Evolutionary conservation across 805 yeast genomes (phyloP).

Genomic region (Peterozyma toletana): DNA sequence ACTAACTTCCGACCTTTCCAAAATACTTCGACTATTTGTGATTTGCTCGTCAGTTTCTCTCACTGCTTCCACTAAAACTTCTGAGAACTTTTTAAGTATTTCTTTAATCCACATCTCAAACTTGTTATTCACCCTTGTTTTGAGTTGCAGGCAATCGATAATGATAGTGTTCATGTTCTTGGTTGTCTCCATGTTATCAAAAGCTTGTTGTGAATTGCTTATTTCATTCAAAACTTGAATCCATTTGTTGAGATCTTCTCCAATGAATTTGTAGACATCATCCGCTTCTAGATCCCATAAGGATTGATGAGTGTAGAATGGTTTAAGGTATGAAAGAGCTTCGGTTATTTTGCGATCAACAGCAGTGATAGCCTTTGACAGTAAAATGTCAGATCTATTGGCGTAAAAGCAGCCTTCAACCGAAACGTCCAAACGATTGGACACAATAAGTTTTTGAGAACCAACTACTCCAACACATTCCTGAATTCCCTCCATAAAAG

Average conservation of each 20-base stretch:
- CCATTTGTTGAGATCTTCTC: constrained; percentile 38
- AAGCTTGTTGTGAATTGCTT: constrained; percentile 30
- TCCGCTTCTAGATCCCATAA: constrained; percentile 51
- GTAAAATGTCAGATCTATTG: constrained; percentile 5
- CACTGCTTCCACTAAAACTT: constrained; percentile 24
- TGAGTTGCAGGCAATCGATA: constrained; percentile 47
- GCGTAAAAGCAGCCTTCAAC: not conserved
- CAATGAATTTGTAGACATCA: constrained; percentile 27
- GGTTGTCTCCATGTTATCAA: constrained; percentile 42
- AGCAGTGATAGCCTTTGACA: constrained; percentile 14
- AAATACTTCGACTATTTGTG: constrained; percentile 19
- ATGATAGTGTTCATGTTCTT: constrained; percentile 30
- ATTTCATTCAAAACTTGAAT: constrained; percentile 34
- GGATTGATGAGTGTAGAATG: constrained; percentile 51
- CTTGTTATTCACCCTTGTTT: constrained; percentile 35
- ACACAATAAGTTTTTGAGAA: constrained; percentile 17
- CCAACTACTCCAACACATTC: constrained; percentile 13
- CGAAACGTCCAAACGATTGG: constrained; percentile 16
- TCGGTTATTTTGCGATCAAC: constrained; percentile 25
- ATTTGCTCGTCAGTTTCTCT: constrained; percentile 24
- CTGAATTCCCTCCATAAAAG: constrained; percentile 20
- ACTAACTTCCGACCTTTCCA: constrained; percentile 29
- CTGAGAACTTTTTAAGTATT: constrained; percentile 32
- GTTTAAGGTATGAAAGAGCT: constrained; percentile 29
- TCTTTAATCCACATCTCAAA: constrained; percentile 55